phyloP scores from a whole-genome alignment of 441 rosid genomes.

The Biscutella laevigata region DNA sequence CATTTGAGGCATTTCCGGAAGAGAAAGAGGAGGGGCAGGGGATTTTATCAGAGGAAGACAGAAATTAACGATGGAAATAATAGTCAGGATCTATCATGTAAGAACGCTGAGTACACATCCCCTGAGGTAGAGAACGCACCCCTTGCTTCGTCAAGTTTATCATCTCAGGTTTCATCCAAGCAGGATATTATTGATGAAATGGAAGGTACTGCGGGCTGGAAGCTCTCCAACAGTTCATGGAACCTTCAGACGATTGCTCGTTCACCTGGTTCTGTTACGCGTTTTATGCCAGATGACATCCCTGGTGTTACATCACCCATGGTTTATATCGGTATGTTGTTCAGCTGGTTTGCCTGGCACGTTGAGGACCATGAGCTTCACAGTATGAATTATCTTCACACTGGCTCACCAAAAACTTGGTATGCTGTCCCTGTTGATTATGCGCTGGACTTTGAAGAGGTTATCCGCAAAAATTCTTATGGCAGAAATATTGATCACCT shows the following conservation, averaged over 20 bases:
- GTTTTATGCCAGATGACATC: conserved; percentile 99
- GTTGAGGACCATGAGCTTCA: conserved; percentile 99
- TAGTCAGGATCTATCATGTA: conserved; percentile 15
- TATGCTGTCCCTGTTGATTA: conserved; percentile 90
- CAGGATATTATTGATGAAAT: conserved; percentile 40
- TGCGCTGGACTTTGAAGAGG: conserved; percentile 88
- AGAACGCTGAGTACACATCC: conserved; percentile 20
- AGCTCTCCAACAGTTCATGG: conserved; percentile 98
- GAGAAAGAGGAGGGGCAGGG: conserved; percentile 65
- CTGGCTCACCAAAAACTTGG: conserved; percentile 95
- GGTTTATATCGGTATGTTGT: conserved; percentile 96
- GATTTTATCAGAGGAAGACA: conserved; percentile 49
- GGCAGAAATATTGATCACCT: conserved; percentile 74
- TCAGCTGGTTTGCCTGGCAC: conserved; percentile 99
- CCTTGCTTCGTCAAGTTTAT: conserved; percentile 27
- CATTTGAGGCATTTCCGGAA: conserved; percentile 53
- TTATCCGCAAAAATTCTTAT: conserved; percentile 65
- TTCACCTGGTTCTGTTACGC: conserved; percentile 91
- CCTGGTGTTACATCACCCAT: conserved; percentile 99
- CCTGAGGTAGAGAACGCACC: conserved; percentile 27
- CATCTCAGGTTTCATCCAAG: conserved; percentile 30
- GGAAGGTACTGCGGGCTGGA: conserved; percentile 98
- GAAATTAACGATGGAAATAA: conserved; percentile 24
- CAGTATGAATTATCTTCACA: conserved; percentile 97
- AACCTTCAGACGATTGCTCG: conserved; percentile 92